phyloP scores from a whole-genome alignment of 1,284 basidiomycete species.

The Moesziomyces globuligerus region DNA sequence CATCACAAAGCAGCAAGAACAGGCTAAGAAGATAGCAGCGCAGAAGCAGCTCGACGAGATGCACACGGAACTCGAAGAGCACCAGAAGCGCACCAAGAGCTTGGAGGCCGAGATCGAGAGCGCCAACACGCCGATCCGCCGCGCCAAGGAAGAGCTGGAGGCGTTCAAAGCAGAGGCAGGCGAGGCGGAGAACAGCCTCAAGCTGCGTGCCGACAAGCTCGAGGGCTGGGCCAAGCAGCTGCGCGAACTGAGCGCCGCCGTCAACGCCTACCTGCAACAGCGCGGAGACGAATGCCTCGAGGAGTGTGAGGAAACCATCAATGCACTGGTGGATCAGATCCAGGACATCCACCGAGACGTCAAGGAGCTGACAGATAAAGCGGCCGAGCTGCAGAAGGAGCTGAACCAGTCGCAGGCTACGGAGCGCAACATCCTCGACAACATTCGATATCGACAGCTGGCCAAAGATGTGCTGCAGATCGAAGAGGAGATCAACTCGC shows the following conservation, averaged over 20 bases:
- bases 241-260: conserved; percentile 33
- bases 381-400: conserved; percentile 62
- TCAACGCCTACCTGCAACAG: conserved; percentile 43
- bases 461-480: conserved; percentile 76
- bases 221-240: conserved; percentile 54
- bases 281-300: conserved; percentile 46
- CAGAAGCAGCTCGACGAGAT: conserved; percentile 69
- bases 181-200: conserved; percentile 72
- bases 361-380: conserved; percentile 46
- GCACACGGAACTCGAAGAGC: conserved; percentile 72
- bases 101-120: conserved; percentile 75
- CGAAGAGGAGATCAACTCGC: conserved; percentile 76
- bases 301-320: conserved; percentile 48
- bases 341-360: conserved; percentile 35
- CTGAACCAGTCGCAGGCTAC: conserved; percentile 67
- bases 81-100: conserved; percentile 46
- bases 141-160: conserved; percentile 75
- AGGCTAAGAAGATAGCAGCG: conserved; percentile 41
- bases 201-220: conserved; percentile 57
- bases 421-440: conserved; percentile 80
- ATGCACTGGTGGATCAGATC: conserved; percentile 59
- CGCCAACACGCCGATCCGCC: conserved; percentile 76
- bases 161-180: conserved; percentile 73
- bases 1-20: conserved; percentile 50
- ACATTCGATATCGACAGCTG: conserved; percentile 81